Base-by-base conservation (phyloP, 176 grass and related monocot genomes). In the Neostapfia colusana region DNA sequence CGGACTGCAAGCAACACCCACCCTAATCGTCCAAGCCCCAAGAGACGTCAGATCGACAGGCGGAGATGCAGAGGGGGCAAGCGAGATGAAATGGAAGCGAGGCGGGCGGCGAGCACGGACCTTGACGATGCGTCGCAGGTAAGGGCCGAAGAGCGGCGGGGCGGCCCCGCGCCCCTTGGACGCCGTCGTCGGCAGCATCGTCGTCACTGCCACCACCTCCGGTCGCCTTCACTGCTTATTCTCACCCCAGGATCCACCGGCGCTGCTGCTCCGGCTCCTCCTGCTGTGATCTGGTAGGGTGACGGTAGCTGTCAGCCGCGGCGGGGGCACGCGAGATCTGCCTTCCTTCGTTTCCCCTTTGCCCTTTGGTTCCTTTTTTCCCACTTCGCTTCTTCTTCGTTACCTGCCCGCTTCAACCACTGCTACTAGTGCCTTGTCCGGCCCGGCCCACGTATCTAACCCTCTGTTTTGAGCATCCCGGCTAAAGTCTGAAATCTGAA, bases 71-170 rank as follows among this genome's bases (percentile, higher is more conserved):
- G 54, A 18, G 23, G 8, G 12, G 58, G 38, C 46, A 23, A 20
- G 50, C 4, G 63, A 60, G 63, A 16, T 13, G 11, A 28, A 21
- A 37, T 6, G 55, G 25, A 48, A 49, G 3, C 13, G 27, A 63
- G 17, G 26, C 58, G 16, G 3, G 7, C 13, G 9, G 27, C 0
- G 26, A 39, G 1, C 10, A 58, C 68, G 10, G 41, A 98, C 95
- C 95, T 98, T 98, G 76, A 98, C 88, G 84, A 98, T 92, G 74
- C 95, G 88, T 72, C 95, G 91, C 58, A 98, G 87, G 57, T 94
- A 98, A 9, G 88, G 95, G 45, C 91, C 85, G 60, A 94, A 86
- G 70, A 90, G 74, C 12, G 95, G 95, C 26, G 79, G 81, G 10
- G 95, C 50, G 24, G 86, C 69, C 63, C 73, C 79, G 18, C 91